Evolutionary conservation across 768 basidiomycete genomes (phyloP), one percentile per base, ranked within the genome.

Genomic region (Multifurca ochricompacta): DNA sequence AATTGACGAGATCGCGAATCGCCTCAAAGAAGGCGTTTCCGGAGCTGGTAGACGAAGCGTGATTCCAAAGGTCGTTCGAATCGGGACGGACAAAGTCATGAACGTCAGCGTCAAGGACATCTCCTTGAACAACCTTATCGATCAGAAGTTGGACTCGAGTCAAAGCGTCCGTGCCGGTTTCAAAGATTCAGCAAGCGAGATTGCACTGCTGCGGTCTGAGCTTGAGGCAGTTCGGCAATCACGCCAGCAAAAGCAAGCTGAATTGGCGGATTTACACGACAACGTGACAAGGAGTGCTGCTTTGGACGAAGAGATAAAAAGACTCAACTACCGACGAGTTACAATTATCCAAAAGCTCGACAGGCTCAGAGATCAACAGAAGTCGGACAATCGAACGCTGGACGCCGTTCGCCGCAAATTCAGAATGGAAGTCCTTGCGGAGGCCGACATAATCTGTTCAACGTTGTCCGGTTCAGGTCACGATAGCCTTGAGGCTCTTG

Each of bases 381-480:
- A 85, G 66, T 87, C 87, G 13, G 82, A 86, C 51, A 75, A 74
- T 32, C 83, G 95, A 44, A 82, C 87, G n/a, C 67, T 89, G 42
- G 94, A 98, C 62, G 85, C 88, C 36, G 77, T 80, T 13, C 78
- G 87, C 52, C 78, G 95, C 56, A 84, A 80, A 54, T 77, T 81
- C 40, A 80, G 88, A 31, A 68, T 76, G 18, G 81, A 90, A 56
- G 78, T 97, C n/a, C 73, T 99, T 35, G 73, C 77, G 37, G 85
- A 91, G 59, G 92, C 94, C 1, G 93, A 98, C 65, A 85, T 99
- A 40, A 87, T 99, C 48, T 99, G 96, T 66, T 77, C 83, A 36
- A 99, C 96, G 0, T 75, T 99, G 18, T 91, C 95, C 6, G 95
- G 95, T 30, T 78, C 95, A 16, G 96, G 94, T 4, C 90, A 96